These are phyloP conservation scores for Physcomitrellopsis africana DNA, from an alignment of 225 moss, liverwort and hornwort species.

Conservation along the genomic window DNA sequence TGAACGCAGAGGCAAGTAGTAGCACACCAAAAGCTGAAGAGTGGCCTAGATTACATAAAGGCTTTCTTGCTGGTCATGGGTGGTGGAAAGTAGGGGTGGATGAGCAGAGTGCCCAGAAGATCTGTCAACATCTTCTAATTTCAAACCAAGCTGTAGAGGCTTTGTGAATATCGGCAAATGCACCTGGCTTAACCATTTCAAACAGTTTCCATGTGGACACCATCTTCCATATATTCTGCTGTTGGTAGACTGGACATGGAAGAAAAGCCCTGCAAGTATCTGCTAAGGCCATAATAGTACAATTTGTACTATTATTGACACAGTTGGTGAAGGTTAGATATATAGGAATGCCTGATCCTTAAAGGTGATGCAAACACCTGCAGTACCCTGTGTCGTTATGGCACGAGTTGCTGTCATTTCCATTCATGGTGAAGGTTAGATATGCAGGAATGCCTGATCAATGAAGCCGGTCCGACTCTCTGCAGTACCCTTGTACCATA, in stretches of 20 bases:
- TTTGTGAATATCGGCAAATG: conserved; percentile 3
- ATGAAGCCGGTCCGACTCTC: too few species aligned
- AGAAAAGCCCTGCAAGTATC: too few species aligned
- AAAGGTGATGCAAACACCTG: too few species aligned
- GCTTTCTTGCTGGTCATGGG: conserved; percentile 30
- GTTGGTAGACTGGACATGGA: neutral
- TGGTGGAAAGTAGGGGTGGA: conserved; percentile 37
- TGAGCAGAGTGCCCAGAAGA: conserved; percentile 23
- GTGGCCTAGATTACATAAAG: conserved; percentile 27
- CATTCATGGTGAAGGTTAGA: too few species aligned
- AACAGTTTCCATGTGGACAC: neutral
- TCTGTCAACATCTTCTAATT: conserved; percentile 27
- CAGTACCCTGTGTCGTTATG: too few species aligned
- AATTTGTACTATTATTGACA: too few species aligned
- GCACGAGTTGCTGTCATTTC: too few species aligned
- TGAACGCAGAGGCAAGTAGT: neutral
- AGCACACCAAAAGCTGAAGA: conserved; percentile 5
- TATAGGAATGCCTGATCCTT: too few species aligned
- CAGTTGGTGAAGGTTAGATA: too few species aligned
- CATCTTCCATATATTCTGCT: neutral
- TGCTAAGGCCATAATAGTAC: too few species aligned
- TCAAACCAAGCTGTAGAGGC: conserved; percentile 20
- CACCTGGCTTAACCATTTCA: neutral
- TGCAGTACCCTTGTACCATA: too few species aligned
- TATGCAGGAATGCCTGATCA: too few species aligned